Conservation (phyloP, 2,329 filamentous ascomycete genomes). For the Fusarium mangiferae region DNA sequence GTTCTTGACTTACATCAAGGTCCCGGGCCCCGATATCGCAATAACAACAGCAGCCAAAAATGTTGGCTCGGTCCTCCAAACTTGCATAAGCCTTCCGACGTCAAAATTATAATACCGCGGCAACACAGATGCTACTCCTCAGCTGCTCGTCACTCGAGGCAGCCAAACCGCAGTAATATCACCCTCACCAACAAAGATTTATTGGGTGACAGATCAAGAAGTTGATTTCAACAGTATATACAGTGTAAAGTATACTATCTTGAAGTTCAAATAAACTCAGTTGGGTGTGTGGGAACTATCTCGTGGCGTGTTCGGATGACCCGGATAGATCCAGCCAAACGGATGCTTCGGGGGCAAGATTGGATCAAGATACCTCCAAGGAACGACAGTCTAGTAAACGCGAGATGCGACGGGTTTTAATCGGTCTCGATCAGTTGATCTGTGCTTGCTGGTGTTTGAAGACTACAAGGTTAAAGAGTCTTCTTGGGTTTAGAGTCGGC, state of each 20-base stretch:
- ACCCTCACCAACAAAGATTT: fast-evolving
- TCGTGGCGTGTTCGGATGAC: neutral
- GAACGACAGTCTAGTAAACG: neutral
- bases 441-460: neutral
- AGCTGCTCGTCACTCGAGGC: fast-evolving
- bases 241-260: neutral
- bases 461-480: too few relatives aligned
- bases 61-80: neutral
- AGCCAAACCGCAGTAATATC: neutral
- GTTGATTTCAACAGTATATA: fast-evolving
- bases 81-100: neutral
- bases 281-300: neutral
- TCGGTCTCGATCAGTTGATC: neutral
- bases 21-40: neutral
- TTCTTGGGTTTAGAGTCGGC: neutral
- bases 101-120: neutral
- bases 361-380: neutral
- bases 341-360: neutral
- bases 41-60: neutral
- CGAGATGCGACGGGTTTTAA: neutral
- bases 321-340: conserved; percentile 2
- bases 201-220: fast-evolving
- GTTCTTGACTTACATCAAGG: neutral
- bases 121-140: neutral
- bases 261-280: neutral